These are phyloP conservation scores for Scheffersomyces lignosus DNA, from an alignment of 805 yeast species.

Conservation along the genomic window DNA sequence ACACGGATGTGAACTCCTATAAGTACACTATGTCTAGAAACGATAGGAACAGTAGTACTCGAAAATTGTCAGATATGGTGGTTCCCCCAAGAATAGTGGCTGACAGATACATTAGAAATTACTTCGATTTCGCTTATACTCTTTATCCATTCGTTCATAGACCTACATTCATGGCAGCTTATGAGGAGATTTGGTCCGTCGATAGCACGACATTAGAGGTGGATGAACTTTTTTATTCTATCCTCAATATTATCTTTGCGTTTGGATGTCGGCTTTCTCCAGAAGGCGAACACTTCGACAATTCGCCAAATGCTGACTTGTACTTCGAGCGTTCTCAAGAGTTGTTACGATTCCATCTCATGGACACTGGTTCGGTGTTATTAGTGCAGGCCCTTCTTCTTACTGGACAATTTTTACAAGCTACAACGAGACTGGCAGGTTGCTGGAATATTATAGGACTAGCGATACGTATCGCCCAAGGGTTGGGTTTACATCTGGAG, in stretches of 20 bases:
- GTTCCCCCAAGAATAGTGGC: slow-evolving; percentile 20
- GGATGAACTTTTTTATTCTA: slow-evolving; percentile 20
- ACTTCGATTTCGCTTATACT: slow-evolving; percentile 20
- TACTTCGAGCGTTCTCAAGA: slow-evolving; percentile 20
- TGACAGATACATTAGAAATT: slow-evolving; percentile 18
- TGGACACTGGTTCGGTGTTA: slow-evolving; percentile 20
- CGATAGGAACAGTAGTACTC: background rate
- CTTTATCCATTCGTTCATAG: slow-evolving; percentile 22
- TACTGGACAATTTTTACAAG: slow-evolving; percentile 23
- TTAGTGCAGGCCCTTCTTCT: slow-evolving; percentile 22
- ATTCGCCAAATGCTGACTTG: slow-evolving; percentile 7
- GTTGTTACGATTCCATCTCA: slow-evolving; percentile 15
- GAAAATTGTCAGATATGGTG: slow-evolving; percentile 4
- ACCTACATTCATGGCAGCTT: slow-evolving; percentile 20
- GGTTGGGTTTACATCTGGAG: slow-evolving; percentile 11
- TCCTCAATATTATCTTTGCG: slow-evolving; percentile 22
- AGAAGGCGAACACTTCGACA: background rate
- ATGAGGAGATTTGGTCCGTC: slow-evolving; percentile 16
- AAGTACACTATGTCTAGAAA: slow-evolving; percentile 9
- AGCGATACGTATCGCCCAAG: slow-evolving; percentile 11
- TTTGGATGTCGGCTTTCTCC: slow-evolving; percentile 11
- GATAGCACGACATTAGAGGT: slow-evolving; percentile 5
- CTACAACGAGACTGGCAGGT: slow-evolving; percentile 19
- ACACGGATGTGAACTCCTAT: background rate
- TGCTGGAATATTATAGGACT: slow-evolving; percentile 16